Percentiles rank a stretch among this genome's conserved stretches.
These are phyloP conservation scores for Dictyostelium purpureum DNA, from an alignment of 78 protist species.

Conservation along the genomic window DNA sequence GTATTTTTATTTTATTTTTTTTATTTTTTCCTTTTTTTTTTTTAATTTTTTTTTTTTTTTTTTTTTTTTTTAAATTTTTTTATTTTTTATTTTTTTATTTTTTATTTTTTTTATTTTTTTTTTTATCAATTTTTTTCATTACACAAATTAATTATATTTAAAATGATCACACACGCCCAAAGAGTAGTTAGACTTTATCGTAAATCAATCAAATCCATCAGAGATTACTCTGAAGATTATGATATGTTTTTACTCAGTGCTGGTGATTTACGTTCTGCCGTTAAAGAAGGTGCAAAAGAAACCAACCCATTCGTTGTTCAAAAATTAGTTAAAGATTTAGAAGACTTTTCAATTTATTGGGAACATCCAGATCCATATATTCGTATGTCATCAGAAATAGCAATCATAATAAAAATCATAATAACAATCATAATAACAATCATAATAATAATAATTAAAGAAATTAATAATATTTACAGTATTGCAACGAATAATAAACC, in stretches of 20 bases:
- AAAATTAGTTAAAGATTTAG: constrained; percentile 48
- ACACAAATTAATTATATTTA: background rate
- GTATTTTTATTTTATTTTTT: too few species aligned
- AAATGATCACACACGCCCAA: constrained; percentile 52
- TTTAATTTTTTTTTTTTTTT: background rate
- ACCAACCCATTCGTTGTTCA: constrained; percentile 51
- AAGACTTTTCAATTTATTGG: constrained; percentile 34
- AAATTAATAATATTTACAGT: too few species aligned
- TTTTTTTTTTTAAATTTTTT: background rate
- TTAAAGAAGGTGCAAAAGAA: constrained; percentile 30
- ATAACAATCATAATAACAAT: background rate
- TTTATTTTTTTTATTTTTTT: background rate
- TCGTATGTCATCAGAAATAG: constrained; percentile 35
- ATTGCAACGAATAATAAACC: background rate
- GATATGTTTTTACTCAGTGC: constrained; percentile 49
- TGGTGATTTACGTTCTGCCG: constrained; percentile 9
- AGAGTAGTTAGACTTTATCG: constrained; percentile 71
- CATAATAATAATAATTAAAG: background rate
- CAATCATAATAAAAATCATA: background rate
- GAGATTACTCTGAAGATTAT: constrained; percentile 77
- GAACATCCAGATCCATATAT: constrained; percentile 78
- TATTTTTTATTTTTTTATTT: background rate
- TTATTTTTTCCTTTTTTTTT: background rate
- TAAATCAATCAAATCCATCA: constrained; percentile 37
- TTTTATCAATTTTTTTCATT: background rate